Evolutionary conservation across 2,329 filamentous ascomycete genomes (phyloP), one percentile per base, ranked within the genome.

Genomic region (Whalleya microplaca): DNA sequence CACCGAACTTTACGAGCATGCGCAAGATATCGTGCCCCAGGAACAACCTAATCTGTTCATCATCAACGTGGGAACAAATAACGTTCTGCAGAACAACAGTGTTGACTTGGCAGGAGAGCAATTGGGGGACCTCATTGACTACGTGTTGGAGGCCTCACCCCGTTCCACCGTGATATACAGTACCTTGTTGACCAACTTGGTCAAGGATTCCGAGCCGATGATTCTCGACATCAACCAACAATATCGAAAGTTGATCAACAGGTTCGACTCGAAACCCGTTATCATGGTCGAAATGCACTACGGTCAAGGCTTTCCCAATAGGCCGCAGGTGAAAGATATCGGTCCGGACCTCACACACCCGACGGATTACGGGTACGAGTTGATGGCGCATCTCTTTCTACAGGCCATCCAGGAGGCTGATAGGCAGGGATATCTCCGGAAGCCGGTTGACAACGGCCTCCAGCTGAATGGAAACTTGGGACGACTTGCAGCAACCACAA

Each of bases 21-120:
- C 70, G 1, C 67, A 47, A 16, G 43, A 49, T 2, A 67, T 69
- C 48, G 66, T 69, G 6, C 60, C 66, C 1, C 44, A 64, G 21
- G 48, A 64, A 19, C 58, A 60, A 37, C 72, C 72, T 2, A 71
- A 73, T 50, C 7, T 73, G 2, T 68, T 72, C 48, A n/a, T 71
- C 18, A 68, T 73, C 48, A 67, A 73, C 32, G 63, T 66, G 23
- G 72, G 72, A 18, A 69, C 71, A 12, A 73, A 73, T 55, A 71
- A 73, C 47, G 67, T 67, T 10, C 59, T 70, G 19, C 70, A 71
- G 37, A 41, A 63, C n/a, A 48, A 52, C 18, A 65, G 71, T 23
- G 56, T 66, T 23, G 56, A 66, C 43, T 61, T 64, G 45, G 63
- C 68, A 1, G 65, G 67, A 21, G 41, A 52, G 20, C 52, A 69